A percentile compares a stretch with the other conserved stretches of the same genome.
phyloP scores from a whole-genome alignment of 176 grass and related monocot genomes.

The Calamus simplicifolius region DNA sequence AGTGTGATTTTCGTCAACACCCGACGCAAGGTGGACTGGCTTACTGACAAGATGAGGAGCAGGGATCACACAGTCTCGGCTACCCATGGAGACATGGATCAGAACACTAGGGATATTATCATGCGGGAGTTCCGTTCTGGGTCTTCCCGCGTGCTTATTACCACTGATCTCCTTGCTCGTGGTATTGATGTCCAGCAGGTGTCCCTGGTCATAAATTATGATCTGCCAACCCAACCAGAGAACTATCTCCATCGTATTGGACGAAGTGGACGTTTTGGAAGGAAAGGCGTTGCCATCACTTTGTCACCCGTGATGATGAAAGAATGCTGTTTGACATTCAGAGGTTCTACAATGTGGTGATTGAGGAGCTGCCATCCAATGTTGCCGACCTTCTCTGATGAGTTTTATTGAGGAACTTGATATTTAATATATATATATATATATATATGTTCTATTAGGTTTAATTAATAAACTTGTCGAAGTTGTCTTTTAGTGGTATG shows the following conservation, averaged over 20 bases:
- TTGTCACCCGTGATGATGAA: constrained; percentile 6
- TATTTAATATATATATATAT: no score
- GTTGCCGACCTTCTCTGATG: constrained; percentile 5
- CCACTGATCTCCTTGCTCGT: constrained; percentile 6
- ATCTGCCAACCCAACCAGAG: constrained; percentile 16
- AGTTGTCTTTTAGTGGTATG: no score
- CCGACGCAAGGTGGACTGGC: constrained; percentile 12
- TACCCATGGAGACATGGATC: constrained; percentile 7
- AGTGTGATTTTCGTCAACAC: constrained; percentile 14
- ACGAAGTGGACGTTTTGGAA: constrained; percentile 4
- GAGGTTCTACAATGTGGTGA: constrained; percentile 7
- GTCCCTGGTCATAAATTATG: constrained; percentile 11
- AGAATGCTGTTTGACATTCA: constrained; percentile 11
- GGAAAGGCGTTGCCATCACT: constrained; percentile 10
- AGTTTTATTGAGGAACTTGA: no score
- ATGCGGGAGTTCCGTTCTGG: not conserved
- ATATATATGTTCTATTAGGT: no score
- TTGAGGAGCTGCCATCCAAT: constrained; percentile 1
- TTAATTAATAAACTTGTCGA: no score
- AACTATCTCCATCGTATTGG: constrained; percentile 17
- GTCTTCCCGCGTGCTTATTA: constrained; percentile 11
- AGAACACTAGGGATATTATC: constrained; percentile 1
- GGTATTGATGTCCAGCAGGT: constrained; percentile 12
- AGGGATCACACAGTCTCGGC: constrained; percentile 2
- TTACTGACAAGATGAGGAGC: constrained; percentile 15